phyloP scores from a whole-genome alignment of 139 green algal genomes.

The Chlorella sp. region DNA sequence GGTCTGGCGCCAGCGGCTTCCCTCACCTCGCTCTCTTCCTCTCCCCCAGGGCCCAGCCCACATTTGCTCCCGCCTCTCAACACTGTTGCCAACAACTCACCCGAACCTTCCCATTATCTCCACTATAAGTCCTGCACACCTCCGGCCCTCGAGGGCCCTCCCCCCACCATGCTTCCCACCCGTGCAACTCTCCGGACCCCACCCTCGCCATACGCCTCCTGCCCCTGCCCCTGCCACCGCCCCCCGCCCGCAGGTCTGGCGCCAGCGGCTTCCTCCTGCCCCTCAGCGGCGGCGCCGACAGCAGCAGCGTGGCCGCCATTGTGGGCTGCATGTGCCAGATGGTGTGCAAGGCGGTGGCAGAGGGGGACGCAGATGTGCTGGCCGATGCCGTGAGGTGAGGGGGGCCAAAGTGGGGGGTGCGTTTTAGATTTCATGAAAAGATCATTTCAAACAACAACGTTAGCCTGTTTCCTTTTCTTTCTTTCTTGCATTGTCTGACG shows the following conservation, averaged over 20 bases:
- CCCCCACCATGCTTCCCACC: too few species aligned
- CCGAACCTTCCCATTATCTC: too few species aligned
- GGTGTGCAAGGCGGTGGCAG: slow-evolving; percentile 56
- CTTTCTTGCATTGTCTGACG: too few species aligned
- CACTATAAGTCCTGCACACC: too few species aligned
- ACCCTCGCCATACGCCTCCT: neutral
- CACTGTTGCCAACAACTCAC: too few species aligned
- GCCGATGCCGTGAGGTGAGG: slow-evolving; percentile 77
- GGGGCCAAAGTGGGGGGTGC: too few species aligned
- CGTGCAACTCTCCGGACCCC: neutral
- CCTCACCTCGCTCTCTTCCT: neutral
- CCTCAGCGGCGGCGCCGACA: slow-evolving; percentile 90
- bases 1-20: slow-evolving; percentile 87
- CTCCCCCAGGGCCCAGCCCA: too few species aligned
- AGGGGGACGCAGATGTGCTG: slow-evolving; percentile 73
- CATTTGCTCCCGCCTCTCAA: too few species aligned
- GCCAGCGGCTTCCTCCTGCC: slow-evolving; percentile 93
- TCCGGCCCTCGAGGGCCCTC: too few species aligned
- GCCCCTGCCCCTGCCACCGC: neutral
- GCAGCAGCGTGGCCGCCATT: slow-evolving; percentile 86
- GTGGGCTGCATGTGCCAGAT: slow-evolving; percentile 97
- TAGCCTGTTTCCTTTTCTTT: too few species aligned
- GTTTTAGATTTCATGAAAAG: too few species aligned
- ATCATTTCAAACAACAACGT: too few species aligned
- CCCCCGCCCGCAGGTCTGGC: slow-evolving; percentile 57